Evolutionary conservation across 148 eudicot species (phyloP).

Genomic region (Pharnaceum exiguum): DNA sequence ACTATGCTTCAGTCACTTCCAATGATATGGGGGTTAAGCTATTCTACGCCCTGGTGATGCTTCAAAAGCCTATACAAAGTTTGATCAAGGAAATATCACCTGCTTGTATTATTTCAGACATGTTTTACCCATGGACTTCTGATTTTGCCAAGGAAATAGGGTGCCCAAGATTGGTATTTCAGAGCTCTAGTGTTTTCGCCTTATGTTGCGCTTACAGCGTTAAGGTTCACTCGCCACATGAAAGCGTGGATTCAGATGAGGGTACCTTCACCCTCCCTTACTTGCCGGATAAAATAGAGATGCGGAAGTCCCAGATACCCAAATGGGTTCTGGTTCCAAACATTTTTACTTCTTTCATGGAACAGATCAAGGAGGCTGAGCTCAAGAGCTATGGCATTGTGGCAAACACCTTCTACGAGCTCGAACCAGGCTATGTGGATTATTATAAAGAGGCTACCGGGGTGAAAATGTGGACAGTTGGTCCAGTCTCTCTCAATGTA

Average conservation of each 20-base stretch:
- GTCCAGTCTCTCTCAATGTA: not conserved
- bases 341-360: not conserved
- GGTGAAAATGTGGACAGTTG: conserved; percentile 9
- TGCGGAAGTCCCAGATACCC: not conserved
- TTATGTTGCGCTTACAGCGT: not conserved
- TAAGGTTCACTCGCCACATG: conserved; percentile 2
- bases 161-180: not conserved
- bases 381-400: not conserved
- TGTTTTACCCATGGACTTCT: conserved; percentile 17
- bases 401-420: not conserved
- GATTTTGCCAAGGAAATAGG: conserved; percentile 1
- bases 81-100: not conserved
- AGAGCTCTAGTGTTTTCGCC: not conserved
- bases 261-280: not conserved
- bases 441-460: not conserved
- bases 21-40: not conserved
- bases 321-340: not conserved
- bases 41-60: not conserved
- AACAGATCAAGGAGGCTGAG: not conserved
- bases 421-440: not conserved
- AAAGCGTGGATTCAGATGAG: not conserved
- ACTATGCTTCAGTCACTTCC: not conserved
- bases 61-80: not conserved
- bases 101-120: conserved; percentile 11
- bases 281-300: not conserved